phyloP scores from a whole-genome alignment of 1,284 basidiomycete genomes.

The Sanghuangporus sanghuang region DNA sequence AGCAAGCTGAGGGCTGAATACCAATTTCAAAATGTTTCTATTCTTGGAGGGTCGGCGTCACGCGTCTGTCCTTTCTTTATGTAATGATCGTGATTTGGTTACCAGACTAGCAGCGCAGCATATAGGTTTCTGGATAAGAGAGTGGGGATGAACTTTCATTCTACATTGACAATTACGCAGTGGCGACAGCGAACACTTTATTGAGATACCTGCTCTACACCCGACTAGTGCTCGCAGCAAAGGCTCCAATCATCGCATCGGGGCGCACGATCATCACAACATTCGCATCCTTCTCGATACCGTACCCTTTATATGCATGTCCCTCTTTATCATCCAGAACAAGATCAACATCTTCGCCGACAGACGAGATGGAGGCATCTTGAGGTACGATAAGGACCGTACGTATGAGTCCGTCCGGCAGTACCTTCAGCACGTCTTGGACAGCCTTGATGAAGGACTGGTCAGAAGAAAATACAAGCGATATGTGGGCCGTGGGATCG shows the following conservation, averaged over 20 bases:
- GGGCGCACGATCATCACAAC: slow-evolving; percentile 35
- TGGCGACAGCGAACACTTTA: not conserved
- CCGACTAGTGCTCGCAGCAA: slow-evolving; percentile 28
- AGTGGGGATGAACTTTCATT: not conserved
- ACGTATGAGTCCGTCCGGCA: not conserved
- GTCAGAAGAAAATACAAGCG: slow-evolving; percentile 13
- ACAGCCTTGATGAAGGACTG: not conserved
- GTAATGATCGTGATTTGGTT: too few relatives aligned
- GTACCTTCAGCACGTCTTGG: not conserved
- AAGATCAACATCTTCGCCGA: slow-evolving; percentile 19
- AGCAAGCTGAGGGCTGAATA: too few relatives aligned
- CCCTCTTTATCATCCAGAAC: slow-evolving; percentile 33
- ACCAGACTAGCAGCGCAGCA: too few relatives aligned
- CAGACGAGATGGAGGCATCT: not conserved
- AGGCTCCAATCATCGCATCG: slow-evolving; percentile 36
- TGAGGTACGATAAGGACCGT: not conserved
- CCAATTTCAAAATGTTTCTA: too few relatives aligned
- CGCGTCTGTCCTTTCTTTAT: too few relatives aligned
- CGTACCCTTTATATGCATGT: slow-evolving; percentile 34
- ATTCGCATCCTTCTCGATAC: slow-evolving; percentile 20
- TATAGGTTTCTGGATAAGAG: too few relatives aligned
- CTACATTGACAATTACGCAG: not conserved
- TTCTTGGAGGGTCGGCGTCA: too few relatives aligned
- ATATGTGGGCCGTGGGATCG: slow-evolving; percentile 17
- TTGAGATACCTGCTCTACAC: slow-evolving; percentile 32